Conservation (phyloP, 2,329 filamentous ascomycete species). For the Aspergillus sp. region DNA sequence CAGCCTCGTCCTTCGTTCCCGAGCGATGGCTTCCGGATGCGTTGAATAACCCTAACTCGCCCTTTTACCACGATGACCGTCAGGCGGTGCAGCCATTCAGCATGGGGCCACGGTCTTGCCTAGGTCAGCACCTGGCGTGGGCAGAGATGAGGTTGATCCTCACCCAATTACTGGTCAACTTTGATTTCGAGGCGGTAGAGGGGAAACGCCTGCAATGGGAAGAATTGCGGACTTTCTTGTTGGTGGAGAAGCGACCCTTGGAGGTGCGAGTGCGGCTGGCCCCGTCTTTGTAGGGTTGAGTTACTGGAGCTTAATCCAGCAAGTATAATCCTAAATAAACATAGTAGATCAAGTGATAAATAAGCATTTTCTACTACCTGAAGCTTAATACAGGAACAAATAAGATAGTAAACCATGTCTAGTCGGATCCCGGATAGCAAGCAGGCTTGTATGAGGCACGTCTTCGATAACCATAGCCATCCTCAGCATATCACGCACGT, state of each 20-base stretch:
- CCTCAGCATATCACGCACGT: too few relatives aligned
- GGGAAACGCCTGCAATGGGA: slow-evolving; percentile 7
- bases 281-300: too few relatives aligned
- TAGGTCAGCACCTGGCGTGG: slow-evolving; percentile 78
- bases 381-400: too few relatives aligned
- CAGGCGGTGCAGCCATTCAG: slow-evolving; percentile 57
- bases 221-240: slow-evolving; percentile 8
- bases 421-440: too few relatives aligned
- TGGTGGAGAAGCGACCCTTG: slow-evolving; percentile 10
- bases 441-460: too few relatives aligned
- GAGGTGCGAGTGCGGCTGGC: slow-evolving; percentile 5
- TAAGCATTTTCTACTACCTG: too few relatives aligned
- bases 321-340: too few relatives aligned
- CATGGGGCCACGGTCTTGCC: slow-evolving; percentile 70
- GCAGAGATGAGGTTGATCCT: slow-evolving; percentile 59
- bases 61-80: slow-evolving; percentile 8
- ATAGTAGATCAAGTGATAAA: too few relatives aligned
- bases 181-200: slow-evolving; percentile 2
- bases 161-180: not conserved
- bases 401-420: too few relatives aligned
- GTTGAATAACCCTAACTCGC: not conserved
- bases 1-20: not conserved
- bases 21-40: slow-evolving; percentile 10
- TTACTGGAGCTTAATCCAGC: too few relatives aligned
- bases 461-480: too few relatives aligned